Percentiles rank a stretch among this genome's conserved stretches.
Conservation (phyloP, 352 stramenopile genomes). For the Pythium rishiriense region DNA sequence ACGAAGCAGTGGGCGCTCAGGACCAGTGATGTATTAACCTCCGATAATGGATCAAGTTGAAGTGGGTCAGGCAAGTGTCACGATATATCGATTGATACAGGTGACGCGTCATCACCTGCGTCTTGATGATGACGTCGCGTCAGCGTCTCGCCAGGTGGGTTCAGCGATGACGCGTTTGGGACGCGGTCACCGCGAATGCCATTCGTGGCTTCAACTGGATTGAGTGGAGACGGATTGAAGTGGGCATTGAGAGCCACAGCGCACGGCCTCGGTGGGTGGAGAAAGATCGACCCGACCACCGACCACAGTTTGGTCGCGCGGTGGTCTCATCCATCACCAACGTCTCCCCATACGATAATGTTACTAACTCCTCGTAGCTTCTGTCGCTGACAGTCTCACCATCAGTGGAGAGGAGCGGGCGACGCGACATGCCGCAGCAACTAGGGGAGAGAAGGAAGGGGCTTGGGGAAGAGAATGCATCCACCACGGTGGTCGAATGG, state of each 20-base stretch:
- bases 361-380: too few species aligned
- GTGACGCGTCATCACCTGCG: conserved; percentile 9
- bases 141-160: neutral
- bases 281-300: too few species aligned
- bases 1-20: too few species aligned
- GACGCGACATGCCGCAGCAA: too few species aligned
- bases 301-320: too few species aligned
- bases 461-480: neutral
- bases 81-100: neutral
- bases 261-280: too few species aligned
- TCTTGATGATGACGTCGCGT: conserved; percentile 20
- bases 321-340: neutral
- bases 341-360: too few species aligned
- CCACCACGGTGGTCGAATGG: neutral
- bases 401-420: too few species aligned
- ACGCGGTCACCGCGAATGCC: neutral
- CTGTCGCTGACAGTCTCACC: too few species aligned
- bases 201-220: conserved; percentile 20
- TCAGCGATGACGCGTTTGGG: conserved; percentile 14
- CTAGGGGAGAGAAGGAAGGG: too few species aligned
- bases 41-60: conserved; percentile 4
- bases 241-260: too few species aligned
- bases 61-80: conserved; percentile 4
- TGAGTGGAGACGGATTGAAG: neutral
- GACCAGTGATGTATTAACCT: neutral